Conservation (phyloP, 768 basidiomycete genomes). For the Lepiota brunneoincarnata region DNA sequence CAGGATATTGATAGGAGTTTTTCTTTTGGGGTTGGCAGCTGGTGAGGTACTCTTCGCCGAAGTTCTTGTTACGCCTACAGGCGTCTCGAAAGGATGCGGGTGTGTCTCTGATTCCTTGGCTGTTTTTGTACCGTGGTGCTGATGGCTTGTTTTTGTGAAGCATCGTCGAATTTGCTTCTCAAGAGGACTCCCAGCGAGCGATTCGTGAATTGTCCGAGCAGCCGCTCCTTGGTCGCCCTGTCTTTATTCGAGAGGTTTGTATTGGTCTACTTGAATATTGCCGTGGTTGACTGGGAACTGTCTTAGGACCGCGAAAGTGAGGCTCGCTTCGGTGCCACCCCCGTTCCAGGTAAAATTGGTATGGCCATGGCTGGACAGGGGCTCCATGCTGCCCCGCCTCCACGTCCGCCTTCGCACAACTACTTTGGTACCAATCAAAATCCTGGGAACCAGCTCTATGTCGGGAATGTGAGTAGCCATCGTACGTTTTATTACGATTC, state of each 20-base stretch:
- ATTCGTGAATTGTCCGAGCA: conserved; percentile 90
- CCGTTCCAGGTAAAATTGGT: conserved; percentile 94
- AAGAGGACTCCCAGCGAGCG: conserved; percentile 86
- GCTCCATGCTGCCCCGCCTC: conserved; percentile 73
- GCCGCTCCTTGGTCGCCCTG: conserved; percentile 86
- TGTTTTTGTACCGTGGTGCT: conserved; percentile 14
- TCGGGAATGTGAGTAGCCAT: conserved; percentile 71
- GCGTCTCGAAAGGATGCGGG: conserved; percentile 99
- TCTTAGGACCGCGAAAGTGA: conserved; percentile 92
- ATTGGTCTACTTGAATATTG: not conserved
- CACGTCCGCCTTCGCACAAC: conserved; percentile 80
- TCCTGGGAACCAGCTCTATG: conserved; percentile 91
- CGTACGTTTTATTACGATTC: not conserved
- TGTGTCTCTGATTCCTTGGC: conserved; percentile 44
- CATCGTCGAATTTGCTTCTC: conserved; percentile 92
- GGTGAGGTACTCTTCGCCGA: conserved; percentile 99
- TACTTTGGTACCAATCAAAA: conserved; percentile 57
- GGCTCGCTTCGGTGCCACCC: conserved; percentile 92
- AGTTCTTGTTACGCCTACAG: conserved; percentile 94
- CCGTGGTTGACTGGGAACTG: conserved; percentile 1
- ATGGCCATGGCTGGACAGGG: conserved; percentile 96
- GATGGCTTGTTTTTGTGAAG: conserved; percentile 40
- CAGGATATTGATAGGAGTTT: conserved; percentile 94
- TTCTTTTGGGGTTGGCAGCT: conserved; percentile 89
- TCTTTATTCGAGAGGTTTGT: conserved; percentile 92